Evolutionary conservation across 2,329 filamentous ascomycete species (phyloP), one percentile per base, ranked within the genome.

Genomic region (Diaporthe sp.): DNA sequence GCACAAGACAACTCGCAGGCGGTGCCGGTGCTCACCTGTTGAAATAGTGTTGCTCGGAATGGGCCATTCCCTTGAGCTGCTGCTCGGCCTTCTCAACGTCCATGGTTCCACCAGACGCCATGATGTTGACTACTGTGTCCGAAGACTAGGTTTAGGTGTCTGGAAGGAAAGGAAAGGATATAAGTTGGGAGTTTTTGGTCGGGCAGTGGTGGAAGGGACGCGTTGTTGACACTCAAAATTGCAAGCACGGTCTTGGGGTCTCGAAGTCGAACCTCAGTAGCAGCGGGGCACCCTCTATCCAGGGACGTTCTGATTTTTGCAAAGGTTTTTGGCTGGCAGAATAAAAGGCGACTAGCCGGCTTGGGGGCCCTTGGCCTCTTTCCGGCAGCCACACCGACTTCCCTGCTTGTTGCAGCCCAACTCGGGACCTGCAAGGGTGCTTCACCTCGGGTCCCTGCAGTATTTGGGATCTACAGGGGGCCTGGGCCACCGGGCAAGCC

Each of bases 21-120:
- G 61, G 73, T 82, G 78, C 80, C 75, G 61, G 73, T 82, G 78
- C 80, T 77, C 86, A 97, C 96, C 95, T 98, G 88, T 98, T 98
- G 88, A 98, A 98, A 89, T 98, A 99, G 86, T 98, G 97, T 85
- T 97, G 95, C 89, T 99, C 97, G 77, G 96, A 97, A 87, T 98
- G 96, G 83, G 94, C 93, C 90, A 98, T 92, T 79, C 87, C 84
- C 82, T 92, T 92, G 84, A 94, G 89, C 84, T 88, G 87, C 82
- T 89, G 83, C 86, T 92, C 90, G 65, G 90, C 90, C 78, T 85
- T 82, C 81, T 90, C 89, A 75, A 91, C 85, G 58, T 91, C 90
- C 88, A 90, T 91, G 76, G 86, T 87, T 75, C 86, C 85, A 78
- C 85, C 84, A 79, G 81, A 83, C 71, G 79, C 73, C 87, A 89